Percentiles rank a stretch among this genome's conserved stretches.
These are phyloP conservation scores for Corymbia citriodora DNA, from an alignment of 441 rosid genomes.

Conservation along the genomic window DNA sequence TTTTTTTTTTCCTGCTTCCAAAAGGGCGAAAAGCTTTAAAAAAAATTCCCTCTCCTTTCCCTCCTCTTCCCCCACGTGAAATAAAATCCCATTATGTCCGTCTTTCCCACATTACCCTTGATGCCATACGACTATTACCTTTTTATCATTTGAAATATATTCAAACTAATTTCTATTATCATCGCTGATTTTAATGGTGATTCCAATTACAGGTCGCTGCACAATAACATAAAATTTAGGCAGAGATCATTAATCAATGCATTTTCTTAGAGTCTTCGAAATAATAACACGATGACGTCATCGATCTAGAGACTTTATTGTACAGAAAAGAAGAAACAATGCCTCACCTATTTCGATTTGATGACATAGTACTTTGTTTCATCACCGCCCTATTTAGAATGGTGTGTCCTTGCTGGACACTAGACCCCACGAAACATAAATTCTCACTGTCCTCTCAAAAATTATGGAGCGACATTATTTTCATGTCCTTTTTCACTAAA, in stretches of 20 bases:
- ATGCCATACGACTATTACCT: background rate
- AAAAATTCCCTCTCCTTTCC: background rate
- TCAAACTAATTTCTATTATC: background rate
- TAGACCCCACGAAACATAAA: background rate
- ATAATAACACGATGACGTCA: background rate
- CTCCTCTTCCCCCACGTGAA: fast-evolving
- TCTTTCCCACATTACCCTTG: background rate
- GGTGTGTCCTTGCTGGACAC: background rate
- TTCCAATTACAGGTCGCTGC: background rate
- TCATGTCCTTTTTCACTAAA: too few species aligned
- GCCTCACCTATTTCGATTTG: background rate
- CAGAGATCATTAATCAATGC: background rate
- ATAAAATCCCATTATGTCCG: background rate
- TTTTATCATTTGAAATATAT: background rate
- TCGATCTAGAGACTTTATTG: background rate
- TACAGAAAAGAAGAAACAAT: background rate
- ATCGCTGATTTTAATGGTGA: background rate
- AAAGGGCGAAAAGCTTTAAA: background rate
- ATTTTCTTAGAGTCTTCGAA: background rate
- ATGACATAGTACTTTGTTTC: background rate
- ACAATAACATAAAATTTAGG: background rate
- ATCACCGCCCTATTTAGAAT: background rate
- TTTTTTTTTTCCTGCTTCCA: background rate
- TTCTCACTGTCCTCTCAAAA: background rate
- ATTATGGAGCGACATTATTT: background rate